Base-by-base conservation (phyloP, 805 yeast genomes). In the Lipomyces japonicus region DNA sequence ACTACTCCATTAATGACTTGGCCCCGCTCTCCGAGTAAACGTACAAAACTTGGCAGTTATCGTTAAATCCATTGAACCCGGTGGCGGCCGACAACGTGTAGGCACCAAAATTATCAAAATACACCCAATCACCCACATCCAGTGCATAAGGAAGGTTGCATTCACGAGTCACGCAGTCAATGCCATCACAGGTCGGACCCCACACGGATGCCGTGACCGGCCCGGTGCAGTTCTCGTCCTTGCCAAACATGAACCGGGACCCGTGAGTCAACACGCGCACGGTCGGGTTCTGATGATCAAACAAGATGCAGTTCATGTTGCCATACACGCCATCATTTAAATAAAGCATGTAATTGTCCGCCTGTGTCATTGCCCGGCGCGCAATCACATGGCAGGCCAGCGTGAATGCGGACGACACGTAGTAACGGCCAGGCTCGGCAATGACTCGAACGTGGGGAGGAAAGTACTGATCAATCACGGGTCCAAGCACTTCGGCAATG, bases 121-220 rank as follows among this genome's bases (percentile, higher is more conserved):
- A 87, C 50, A 91, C 65, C 97, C 97, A 91, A 67, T 91, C 97
- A 6, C 97, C 97, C 38, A 85, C 83, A 19, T 74, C 72, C 39
- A 88, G 80, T 35, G 80, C 79, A 47, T 76, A 73, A 18, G 81
- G 73, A 62, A 91, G 72, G 31, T 59, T 61, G 52, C 79, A 71
- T 32, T 71, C 73, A 41, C 72, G 66, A 18, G 84, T 67, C 50
- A 91, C 79, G 67, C 95, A 84, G 68, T 91, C 98, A 56, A 91
- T 74, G 2, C 97, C 97, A 69, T 91, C 98, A 71, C 98, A 91
- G 18, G 97, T 91, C 39, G 97, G 98, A 4, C 98, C 98, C 98
- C 98, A 91, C 53, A 93, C 76, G 2, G 95, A 86, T 46, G 62
- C 56, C 2, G 44, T 67, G 65, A 59, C 52, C 9, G 59, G 53